Evolutionary conservation across 2,329 filamentous ascomycete species (phyloP), one percentile per base, ranked within the genome.

Genomic region (Penicillium fuscoglaucum): DNA sequence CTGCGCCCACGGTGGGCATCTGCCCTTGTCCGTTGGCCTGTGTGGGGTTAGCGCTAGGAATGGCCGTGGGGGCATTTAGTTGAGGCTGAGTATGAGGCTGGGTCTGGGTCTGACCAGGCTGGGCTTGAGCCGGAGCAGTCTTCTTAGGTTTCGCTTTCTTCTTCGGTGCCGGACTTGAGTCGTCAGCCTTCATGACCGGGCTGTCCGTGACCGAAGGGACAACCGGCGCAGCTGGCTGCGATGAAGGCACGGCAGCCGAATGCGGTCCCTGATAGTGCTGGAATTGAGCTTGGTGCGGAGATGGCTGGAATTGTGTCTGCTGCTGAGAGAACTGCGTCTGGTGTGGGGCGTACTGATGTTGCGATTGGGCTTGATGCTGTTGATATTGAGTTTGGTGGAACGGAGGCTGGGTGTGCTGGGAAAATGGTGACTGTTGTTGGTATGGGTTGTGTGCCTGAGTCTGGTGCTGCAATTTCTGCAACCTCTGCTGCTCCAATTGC

Each of bases 371-470:
- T 55, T 57, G 63, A 47, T 58, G 67, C 39, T 61, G 57, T 41
- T 66, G 64, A 56, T 66, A 65, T 51, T 67, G 66, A 45, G 52
- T 45, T 43, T 48, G 59, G 19, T 67, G 65, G 60, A 66, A 68
- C 15, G 62, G 60, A 40, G 63, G 19, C 44, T 68, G 66, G 21
- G 63, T 21, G 26, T 64, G 65, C 28, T 64, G 61, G 6, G 51
- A 26, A 37, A 67, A 68, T 7, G 63, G 60, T 41, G 64, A 61
- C n/a, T 61, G 56, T 31, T 66, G 63, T 37, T 70, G 66, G 19
- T 67, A 69, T 29, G 64, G 54, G 45, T 68, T 62, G 52, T 69
- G 68, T 8, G 55, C 60, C 52, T 69, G 66, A 17, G 58, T 57
- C 39, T 67, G 65, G 39, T 60, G 57, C 51, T 67, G 64, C 28